Conservation (phyloP, 345 rosid species). For the Anastatica hierochuntica region DNA sequence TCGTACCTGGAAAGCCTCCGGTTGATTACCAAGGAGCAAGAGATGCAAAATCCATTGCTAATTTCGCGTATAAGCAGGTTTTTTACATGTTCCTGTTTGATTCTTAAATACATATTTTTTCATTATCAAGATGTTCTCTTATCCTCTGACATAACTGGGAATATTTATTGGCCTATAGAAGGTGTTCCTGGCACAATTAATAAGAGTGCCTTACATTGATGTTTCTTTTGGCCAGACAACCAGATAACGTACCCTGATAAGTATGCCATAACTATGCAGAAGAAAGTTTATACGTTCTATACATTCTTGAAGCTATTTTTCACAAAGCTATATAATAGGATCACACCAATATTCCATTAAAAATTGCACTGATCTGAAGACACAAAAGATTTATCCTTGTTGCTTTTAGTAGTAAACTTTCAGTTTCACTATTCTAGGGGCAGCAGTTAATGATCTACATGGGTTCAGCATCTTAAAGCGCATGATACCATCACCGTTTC, state of each 20-base stretch:
- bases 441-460: not conserved
- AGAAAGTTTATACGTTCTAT: not conserved
- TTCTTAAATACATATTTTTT: not conserved
- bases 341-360: not conserved
- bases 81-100: constrained; percentile 10
- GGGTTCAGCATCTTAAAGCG: not conserved
- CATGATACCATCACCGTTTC: not conserved
- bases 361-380: too few species aligned
- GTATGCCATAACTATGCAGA: not conserved
- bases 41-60: constrained; percentile 90
- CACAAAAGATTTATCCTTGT: too few species aligned
- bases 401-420: too few species aligned
- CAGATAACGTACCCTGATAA: not conserved
- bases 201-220: not conserved
- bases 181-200: not conserved
- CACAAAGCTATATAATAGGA: not conserved
- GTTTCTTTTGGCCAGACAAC: not conserved
- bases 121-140: not conserved
- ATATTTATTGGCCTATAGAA: not conserved
- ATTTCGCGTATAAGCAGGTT: constrained; percentile 74
- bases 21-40: constrained; percentile 91
- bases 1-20: constrained; percentile 85
- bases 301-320: not conserved
- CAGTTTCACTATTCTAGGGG: not conserved
- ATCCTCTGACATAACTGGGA: not conserved